Conservation (phyloP, 345 rosid species). For the Salix dunnii region DNA sequence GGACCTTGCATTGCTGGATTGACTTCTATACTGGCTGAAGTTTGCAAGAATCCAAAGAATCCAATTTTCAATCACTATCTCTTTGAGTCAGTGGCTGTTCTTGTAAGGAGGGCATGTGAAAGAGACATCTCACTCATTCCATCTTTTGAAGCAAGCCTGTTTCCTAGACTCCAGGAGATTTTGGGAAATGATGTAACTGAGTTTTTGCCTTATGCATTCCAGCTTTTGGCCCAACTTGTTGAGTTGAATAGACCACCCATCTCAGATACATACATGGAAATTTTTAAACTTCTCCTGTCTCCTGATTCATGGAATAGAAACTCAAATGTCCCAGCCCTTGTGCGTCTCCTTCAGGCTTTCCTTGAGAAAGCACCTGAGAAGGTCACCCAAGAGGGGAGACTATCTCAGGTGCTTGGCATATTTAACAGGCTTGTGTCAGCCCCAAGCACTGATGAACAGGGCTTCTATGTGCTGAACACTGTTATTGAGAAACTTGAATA, state of each 20-base stretch:
- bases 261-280: constrained; percentile 71
- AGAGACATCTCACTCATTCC: constrained; percentile 64
- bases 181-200: constrained; percentile 77
- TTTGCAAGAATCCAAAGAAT: constrained; percentile 86
- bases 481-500: constrained; percentile 78
- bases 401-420: constrained; percentile 83
- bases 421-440: constrained; percentile 65
- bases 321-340: constrained; percentile 96
- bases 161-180: constrained; percentile 78
- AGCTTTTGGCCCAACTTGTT: constrained; percentile 90
- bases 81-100: constrained; percentile 94
- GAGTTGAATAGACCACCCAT: constrained; percentile 87
- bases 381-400: constrained; percentile 68
- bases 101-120: constrained; percentile 84
- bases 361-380: constrained; percentile 89
- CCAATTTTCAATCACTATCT: constrained; percentile 94
- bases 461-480: constrained; percentile 90
- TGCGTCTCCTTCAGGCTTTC: constrained; percentile 95
- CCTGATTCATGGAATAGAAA: constrained; percentile 87
- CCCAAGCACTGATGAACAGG: constrained; percentile 87
- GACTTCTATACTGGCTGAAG: constrained; percentile 69
- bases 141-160: constrained; percentile 70
- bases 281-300: constrained; percentile 70
- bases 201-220: constrained; percentile 97
- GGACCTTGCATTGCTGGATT: constrained; percentile 76